Percentiles rank a stretch among this genome's conserved stretches.
These are phyloP conservation scores for Aspergillus sp. DNA, from an alignment of 2,329 filamentous ascomycete species.

Conservation along the genomic window DNA sequence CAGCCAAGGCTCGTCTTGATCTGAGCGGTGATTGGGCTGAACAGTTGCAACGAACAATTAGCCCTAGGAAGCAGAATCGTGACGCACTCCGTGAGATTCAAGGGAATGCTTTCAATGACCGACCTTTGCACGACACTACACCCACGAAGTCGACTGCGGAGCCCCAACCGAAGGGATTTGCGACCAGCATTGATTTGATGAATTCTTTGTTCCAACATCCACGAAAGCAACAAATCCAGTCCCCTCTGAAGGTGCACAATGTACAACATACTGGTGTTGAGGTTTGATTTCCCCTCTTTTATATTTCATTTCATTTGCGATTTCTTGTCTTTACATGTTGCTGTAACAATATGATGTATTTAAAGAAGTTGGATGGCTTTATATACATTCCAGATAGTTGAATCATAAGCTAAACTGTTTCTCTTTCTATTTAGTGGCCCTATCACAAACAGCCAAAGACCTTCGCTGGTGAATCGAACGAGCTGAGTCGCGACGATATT, in stretches of 20 bases:
- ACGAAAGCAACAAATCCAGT: conserved; percentile 36
- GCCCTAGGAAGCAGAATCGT: conserved; percentile 85
- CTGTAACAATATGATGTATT: neutral
- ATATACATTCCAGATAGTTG: conserved; percentile 18
- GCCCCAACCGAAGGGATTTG: conserved; percentile 56
- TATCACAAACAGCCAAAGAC: conserved; percentile 73
- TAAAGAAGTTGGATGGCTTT: neutral
- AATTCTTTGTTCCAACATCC: conserved; percentile 81
- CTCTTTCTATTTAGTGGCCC: conserved; percentile 61
- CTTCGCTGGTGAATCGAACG: conserved; percentile 53
- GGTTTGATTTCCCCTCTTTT: conserved; percentile 63
- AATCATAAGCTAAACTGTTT: conserved; percentile 32
- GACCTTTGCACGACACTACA: conserved; percentile 31
- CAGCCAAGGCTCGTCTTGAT: conserved; percentile 46
- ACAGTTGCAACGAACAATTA: conserved; percentile 88
- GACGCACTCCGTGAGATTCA: conserved; percentile 62
- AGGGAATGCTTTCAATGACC: conserved; percentile 49
- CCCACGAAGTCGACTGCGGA: conserved; percentile 15
- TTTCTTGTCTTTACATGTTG: conserved; percentile 4
- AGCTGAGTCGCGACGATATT: conserved; percentile 58
- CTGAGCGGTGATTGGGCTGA: conserved; percentile 84
- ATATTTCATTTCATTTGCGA: conserved; percentile 40
- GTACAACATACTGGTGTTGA: conserved; percentile 65
- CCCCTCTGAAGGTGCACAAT: conserved; percentile 49
- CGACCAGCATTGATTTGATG: conserved; percentile 91